These are phyloP conservation scores for Phanerodontia chrysosporium DNA, from an alignment of 768 basidiomycete species.

Conservation along the genomic window DNA sequence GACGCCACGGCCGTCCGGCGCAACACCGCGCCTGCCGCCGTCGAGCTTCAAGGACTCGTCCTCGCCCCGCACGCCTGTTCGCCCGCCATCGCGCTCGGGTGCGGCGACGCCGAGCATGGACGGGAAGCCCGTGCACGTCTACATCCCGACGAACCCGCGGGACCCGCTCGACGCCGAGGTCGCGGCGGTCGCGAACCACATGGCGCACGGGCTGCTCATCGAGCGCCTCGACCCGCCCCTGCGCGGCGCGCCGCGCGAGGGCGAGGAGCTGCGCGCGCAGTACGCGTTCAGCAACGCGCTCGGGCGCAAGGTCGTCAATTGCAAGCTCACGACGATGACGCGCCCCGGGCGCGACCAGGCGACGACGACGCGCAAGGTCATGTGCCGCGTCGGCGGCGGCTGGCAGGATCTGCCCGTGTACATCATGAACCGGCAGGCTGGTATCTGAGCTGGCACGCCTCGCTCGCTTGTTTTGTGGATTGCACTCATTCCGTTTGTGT, in stretches of 20 bases:
- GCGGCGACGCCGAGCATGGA: constrained; percentile 57
- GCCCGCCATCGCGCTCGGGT: constrained; percentile 63
- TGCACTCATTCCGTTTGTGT: background rate
- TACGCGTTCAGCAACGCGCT: constrained; percentile 77
- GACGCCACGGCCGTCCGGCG: constrained; percentile 38
- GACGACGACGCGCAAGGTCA: constrained; percentile 68
- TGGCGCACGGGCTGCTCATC: constrained; percentile 71
- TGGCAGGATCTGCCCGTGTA: constrained; percentile 16
- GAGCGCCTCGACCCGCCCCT: constrained; percentile 81
- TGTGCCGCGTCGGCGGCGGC: constrained; percentile 85
- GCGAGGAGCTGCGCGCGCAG: constrained; percentile 78
- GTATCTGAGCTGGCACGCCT: constrained; percentile 1
- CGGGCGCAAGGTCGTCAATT: constrained; percentile 71
- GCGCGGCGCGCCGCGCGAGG: constrained; percentile 57
- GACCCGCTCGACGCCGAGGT: constrained; percentile 86
- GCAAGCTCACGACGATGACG: constrained; percentile 74
- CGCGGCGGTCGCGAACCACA: constrained; percentile 67
- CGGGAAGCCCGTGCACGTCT: constrained; percentile 47
- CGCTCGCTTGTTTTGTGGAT: background rate
- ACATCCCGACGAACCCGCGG: constrained; percentile 57
- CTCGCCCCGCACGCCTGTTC: constrained; percentile 44
- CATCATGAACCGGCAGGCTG: constrained; percentile 13
- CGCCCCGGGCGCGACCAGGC: constrained; percentile 43
- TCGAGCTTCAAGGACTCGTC: constrained; percentile 71
- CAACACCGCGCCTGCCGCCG: constrained; percentile 50